Conservation (phyloP, 495 filamentous ascomycete species). For the Penicillium lagena region DNA sequence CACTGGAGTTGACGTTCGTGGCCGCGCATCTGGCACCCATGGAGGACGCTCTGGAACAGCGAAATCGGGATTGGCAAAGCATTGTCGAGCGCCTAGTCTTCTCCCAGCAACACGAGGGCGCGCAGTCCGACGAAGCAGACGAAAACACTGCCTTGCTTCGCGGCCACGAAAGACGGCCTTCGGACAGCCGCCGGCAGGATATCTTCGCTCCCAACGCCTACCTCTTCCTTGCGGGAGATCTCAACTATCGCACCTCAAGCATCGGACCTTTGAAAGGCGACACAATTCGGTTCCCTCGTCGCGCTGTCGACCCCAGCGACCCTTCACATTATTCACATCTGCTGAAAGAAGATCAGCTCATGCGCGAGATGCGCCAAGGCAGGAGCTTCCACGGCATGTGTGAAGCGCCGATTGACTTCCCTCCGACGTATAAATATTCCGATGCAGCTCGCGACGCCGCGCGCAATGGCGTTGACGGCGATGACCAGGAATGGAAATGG, state of each 20-base stretch:
- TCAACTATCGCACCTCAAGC: conserved; percentile 84
- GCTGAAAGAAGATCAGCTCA: conserved; percentile 70
- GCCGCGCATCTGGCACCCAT: conserved; percentile 85
- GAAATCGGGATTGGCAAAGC: conserved; percentile 80
- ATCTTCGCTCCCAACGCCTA: conserved; percentile 72
- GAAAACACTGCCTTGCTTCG: conserved; percentile 36
- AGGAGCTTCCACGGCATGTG: conserved; percentile 67
- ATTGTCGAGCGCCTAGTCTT: conserved; percentile 80
- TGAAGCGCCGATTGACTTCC: conserved; percentile 72
- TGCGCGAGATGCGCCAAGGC: conserved; percentile 54
- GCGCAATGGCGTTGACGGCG: conserved; percentile 12
- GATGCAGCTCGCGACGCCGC: conserved; percentile 36
- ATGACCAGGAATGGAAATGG: conserved; percentile 61
- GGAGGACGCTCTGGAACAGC: conserved; percentile 60
- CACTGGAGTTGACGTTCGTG: conserved; percentile 70
- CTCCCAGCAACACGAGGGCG: conserved; percentile 5
- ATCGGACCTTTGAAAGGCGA: conserved; percentile 48
- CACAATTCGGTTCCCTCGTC: conserved; percentile 53
- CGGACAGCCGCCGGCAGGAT: conserved; percentile 18
- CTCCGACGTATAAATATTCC: conserved; percentile 86
- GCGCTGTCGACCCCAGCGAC: conserved; percentile 38
- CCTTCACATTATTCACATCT: conserved; percentile 54
- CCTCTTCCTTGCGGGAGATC: conserved; percentile 80
- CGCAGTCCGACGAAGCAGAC: conserved; percentile 22
- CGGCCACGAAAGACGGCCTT: conserved; percentile 12